phyloP scores from a whole-genome alignment of 805 yeast species.

The Pichia gijzeniarum region DNA sequence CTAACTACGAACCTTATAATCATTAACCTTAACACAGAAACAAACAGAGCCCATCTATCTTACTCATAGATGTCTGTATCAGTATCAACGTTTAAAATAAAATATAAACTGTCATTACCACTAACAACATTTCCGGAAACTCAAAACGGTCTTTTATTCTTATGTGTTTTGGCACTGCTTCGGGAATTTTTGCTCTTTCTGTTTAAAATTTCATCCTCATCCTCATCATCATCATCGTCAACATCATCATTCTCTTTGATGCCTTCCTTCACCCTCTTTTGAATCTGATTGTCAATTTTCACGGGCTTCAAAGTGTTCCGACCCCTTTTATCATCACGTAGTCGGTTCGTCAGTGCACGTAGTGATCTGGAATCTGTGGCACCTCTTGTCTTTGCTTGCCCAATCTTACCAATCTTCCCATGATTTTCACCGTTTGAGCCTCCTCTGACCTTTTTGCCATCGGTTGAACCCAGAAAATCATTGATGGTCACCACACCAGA shows the following conservation, averaged over 20 bases:
- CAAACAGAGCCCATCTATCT: too few relatives aligned
- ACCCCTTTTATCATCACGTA: slow-evolving; percentile 21
- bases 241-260: background rate
- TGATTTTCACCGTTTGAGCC: slow-evolving; percentile 10
- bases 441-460: slow-evolving; percentile 20
- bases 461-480: slow-evolving; percentile 10
- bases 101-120: too few relatives aligned
- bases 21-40: too few relatives aligned
- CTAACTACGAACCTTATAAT: too few relatives aligned
- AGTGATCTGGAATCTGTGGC: slow-evolving; percentile 14
- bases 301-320: slow-evolving; percentile 3
- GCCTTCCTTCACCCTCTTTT: background rate
- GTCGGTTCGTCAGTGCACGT: slow-evolving; percentile 24
- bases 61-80: too few relatives aligned
- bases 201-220: slow-evolving; percentile 21
- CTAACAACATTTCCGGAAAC: background rate
- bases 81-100: too few relatives aligned
- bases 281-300: background rate
- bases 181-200: slow-evolving; percentile 11
- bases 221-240: slow-evolving; percentile 13
- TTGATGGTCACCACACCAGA: slow-evolving; percentile 4
- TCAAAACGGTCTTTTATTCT: slow-evolving; percentile 23
- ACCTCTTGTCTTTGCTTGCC: slow-evolving; percentile 8
- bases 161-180: background rate
- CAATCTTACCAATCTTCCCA: slow-evolving; percentile 11